Evolutionary conservation across 495 filamentous ascomycete species (phyloP).

Genomic region (Xylaria nigripes): DNA sequence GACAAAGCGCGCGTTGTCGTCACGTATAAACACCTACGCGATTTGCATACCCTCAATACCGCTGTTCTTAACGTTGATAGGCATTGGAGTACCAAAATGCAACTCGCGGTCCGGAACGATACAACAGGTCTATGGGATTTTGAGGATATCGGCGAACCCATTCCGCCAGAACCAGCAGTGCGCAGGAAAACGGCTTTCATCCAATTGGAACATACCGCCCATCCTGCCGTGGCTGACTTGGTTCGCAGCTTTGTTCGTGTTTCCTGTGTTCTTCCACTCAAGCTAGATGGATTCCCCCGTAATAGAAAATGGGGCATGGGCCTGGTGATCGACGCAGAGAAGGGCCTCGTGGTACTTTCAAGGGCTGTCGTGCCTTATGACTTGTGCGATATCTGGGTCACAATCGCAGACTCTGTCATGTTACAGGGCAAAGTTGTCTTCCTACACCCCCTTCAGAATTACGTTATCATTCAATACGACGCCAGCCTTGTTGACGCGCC

Average conservation of each 20-base stretch:
- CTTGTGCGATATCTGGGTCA: slow-evolving; percentile 89
- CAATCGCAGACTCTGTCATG: slow-evolving; percentile 91
- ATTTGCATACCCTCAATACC: slow-evolving; percentile 89
- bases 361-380: slow-evolving; percentile 92
- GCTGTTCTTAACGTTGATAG: slow-evolving; percentile 88
- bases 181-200: slow-evolving; percentile 81
- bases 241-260: slow-evolving; percentile 93
- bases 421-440: slow-evolving; percentile 91
- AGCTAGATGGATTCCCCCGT: slow-evolving; percentile 92
- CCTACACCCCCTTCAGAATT: slow-evolving; percentile 97
- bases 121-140: slow-evolving; percentile 92
- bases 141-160: slow-evolving; percentile 66
- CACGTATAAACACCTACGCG: slow-evolving; percentile 89
- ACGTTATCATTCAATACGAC: slow-evolving; percentile 91
- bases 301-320: slow-evolving; percentile 91
- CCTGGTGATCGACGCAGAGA: slow-evolving; percentile 88
- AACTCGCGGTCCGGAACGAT: slow-evolving; percentile 87
- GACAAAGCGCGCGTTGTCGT: slow-evolving; percentile 86
- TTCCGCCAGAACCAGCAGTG: slow-evolving; percentile 63
- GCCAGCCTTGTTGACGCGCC: slow-evolving; percentile 85
- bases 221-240: slow-evolving; percentile 83
- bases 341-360: slow-evolving; percentile 89
- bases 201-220: slow-evolving; percentile 75
- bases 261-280: slow-evolving; percentile 83
- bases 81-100: slow-evolving; percentile 93